phyloP scores from a whole-genome alignment of 2,329 filamentous ascomycete genomes.

The Metarhizium rileyi region DNA sequence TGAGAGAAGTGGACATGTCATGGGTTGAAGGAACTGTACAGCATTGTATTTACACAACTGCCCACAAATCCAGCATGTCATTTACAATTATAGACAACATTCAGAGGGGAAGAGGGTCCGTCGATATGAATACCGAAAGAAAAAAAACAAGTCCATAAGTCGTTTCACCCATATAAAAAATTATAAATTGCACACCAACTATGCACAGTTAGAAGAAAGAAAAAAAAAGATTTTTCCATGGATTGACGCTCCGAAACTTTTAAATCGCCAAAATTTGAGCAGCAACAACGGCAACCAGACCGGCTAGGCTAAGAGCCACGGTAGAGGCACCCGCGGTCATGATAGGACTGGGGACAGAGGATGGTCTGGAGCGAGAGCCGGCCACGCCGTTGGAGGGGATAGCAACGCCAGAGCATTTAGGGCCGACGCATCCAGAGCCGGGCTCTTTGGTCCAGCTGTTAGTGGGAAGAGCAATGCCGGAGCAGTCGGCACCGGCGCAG shows the following conservation, averaged over 20 bases:
- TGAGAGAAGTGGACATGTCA: too few species aligned
- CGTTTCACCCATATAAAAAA: not conserved
- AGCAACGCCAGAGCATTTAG: slow-evolving; percentile 9
- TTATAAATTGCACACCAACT: not conserved
- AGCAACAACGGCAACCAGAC: slow-evolving; percentile 16
- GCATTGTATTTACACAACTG: not conserved
- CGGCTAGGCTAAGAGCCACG: slow-evolving; percentile 16
- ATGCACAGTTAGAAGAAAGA: not conserved
- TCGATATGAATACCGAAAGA: not conserved
- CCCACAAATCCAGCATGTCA: too few species aligned
- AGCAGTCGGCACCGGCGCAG: not conserved
- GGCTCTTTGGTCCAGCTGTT: not conserved
- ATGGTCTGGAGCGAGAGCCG: slow-evolving; percentile 5
- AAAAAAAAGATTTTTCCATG: not conserved
- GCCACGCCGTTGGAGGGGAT: slow-evolving; percentile 12
- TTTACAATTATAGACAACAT: not conserved
- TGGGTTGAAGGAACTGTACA: too few species aligned
- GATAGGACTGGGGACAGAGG: slow-evolving; percentile 21
- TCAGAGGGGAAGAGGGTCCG: not conserved
- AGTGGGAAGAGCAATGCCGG: not conserved
- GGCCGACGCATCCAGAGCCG: slow-evolving; percentile 4
- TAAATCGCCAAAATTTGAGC: slow-evolving; percentile 20
- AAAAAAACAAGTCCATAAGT: not conserved
- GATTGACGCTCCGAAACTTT: slow-evolving; percentile 1
- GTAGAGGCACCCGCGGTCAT: slow-evolving; percentile 38